These are phyloP conservation scores for Spiromastix sp. DNA, from an alignment of 2,329 filamentous ascomycete species.

Conservation along the genomic window DNA sequence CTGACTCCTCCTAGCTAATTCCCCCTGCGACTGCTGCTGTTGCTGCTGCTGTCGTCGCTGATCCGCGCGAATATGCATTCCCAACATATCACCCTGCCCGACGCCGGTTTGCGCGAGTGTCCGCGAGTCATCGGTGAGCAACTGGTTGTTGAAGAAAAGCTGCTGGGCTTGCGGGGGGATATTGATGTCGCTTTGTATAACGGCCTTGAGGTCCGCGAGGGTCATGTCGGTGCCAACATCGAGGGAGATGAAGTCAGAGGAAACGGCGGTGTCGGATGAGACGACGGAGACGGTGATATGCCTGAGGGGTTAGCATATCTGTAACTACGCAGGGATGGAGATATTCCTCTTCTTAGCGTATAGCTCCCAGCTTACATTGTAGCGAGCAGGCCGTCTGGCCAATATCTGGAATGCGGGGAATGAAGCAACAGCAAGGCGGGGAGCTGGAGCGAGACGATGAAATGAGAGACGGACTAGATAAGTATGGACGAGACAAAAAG, in stretches of 20 bases:
- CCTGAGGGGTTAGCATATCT: no score
- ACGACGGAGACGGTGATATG: slow-evolving; percentile 80
- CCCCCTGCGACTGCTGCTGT: neutral
- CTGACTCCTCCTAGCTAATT: neutral
- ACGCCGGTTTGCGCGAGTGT: slow-evolving; percentile 75
- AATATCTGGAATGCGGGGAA: neutral
- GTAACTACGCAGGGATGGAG: no score
- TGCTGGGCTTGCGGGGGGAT: slow-evolving; percentile 65
- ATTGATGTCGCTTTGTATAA: slow-evolving; percentile 72
- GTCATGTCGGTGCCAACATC: slow-evolving; percentile 78
- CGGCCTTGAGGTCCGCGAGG: slow-evolving; percentile 73
- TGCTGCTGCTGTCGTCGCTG: slow-evolving; percentile 19
- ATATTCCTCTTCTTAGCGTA: no score
- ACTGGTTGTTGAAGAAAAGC: slow-evolving; percentile 80
- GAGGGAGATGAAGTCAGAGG: slow-evolving; percentile 68
- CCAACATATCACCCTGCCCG: slow-evolving; percentile 83
- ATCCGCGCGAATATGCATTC: slow-evolving; percentile 56
- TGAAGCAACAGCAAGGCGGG: neutral
- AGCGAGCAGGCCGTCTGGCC: neutral
- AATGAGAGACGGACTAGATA: no score
- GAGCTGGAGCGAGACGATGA: no score
- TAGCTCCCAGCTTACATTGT: slow-evolving; percentile 5
- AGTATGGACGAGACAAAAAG: no score
- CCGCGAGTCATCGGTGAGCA: slow-evolving; percentile 65
- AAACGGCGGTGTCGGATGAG: slow-evolving; percentile 54